Conservation (phyloP, 345 rosid species). For the Erucastrum elatum region DNA sequence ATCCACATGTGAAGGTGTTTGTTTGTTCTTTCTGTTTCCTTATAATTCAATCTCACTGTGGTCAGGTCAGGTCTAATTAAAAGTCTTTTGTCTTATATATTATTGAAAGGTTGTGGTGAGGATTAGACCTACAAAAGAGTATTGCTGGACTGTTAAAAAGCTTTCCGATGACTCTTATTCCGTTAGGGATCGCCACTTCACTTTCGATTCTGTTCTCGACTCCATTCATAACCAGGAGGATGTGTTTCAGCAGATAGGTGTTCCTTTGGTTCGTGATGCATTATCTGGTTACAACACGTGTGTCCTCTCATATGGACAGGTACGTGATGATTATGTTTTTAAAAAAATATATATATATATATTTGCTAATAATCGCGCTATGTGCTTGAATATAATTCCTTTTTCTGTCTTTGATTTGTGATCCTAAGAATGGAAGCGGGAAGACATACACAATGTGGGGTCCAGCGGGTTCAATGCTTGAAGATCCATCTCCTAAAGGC, state of each 20-base stretch:
- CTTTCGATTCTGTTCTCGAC: slow-evolving; percentile 82
- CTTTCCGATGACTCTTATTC: slow-evolving; percentile 59
- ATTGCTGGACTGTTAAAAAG: slow-evolving; percentile 50
- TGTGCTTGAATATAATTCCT: not conserved
- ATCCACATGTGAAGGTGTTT: slow-evolving; percentile 89
- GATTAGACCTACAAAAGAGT: slow-evolving; percentile 58
- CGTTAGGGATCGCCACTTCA: slow-evolving; percentile 61
- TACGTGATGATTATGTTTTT: slow-evolving; percentile 25
- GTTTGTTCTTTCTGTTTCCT: no score
- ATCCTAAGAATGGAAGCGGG: slow-evolving; percentile 83
- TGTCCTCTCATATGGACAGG: slow-evolving; percentile 92
- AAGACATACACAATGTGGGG: slow-evolving; percentile 99
- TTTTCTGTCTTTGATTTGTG: not conserved
- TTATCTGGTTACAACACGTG: slow-evolving; percentile 86
- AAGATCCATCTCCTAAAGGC: slow-evolving; percentile 72
- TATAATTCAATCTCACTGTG: no score
- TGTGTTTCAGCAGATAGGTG: slow-evolving; percentile 71
- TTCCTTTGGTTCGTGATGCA: slow-evolving; percentile 76
- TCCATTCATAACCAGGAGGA: slow-evolving; percentile 72
- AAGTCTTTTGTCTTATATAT: no score
- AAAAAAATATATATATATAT: no score
- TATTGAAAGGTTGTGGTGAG: slow-evolving; percentile 94
- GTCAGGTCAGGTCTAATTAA: no score
- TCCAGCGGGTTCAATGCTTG: slow-evolving; percentile 92
- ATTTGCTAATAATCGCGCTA: not conserved